phyloP scores from a whole-genome alignment of 306 rosid genomes.

The Vicia sativa region DNA sequence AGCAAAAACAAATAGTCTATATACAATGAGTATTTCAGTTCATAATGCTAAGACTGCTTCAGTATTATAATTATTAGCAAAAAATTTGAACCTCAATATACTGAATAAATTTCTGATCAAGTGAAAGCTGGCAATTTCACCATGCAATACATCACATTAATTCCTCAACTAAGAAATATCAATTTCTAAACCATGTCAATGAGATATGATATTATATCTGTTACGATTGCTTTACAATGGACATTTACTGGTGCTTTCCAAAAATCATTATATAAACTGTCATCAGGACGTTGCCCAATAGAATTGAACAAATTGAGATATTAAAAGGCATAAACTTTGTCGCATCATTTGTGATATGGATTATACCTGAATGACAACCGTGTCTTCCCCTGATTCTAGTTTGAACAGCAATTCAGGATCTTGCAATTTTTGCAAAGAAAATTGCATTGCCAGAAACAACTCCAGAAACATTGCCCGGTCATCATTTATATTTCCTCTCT shows the following conservation, averaged over 20 bases:
- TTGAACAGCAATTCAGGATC: conserved; percentile 77
- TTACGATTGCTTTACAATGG: conserved; percentile 13
- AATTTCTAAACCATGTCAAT: conserved; percentile 5
- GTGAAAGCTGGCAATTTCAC: conserved; percentile 13
- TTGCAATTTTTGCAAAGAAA: conserved; percentile 71
- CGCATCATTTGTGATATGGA: conserved; percentile 27
- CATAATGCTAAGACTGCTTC: not conserved
- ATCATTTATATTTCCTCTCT: conserved; percentile 38
- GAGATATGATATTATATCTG: not conserved
- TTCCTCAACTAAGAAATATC: conserved; percentile 5
- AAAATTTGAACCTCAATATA: not conserved
- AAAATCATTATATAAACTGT: conserved; percentile 18
- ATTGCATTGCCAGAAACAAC: conserved; percentile 67
- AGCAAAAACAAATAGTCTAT: conserved; percentile 4
- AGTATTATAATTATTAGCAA: conserved; percentile 9
- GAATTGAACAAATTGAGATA: conserved; percentile 5
- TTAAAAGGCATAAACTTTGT: conserved; percentile 15
- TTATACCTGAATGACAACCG: conserved; percentile 72
- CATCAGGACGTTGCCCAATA: conserved; percentile 4
- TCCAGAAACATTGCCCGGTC: conserved; percentile 48
- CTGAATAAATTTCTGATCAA: too few species aligned
- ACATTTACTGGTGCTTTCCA: not conserved
- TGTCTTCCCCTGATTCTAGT: conserved; percentile 63
- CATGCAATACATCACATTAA: not conserved
- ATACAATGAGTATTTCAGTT: conserved; percentile 10